These are phyloP conservation scores for Colletotrichum eremochloae DNA, from an alignment of 2,329 filamentous ascomycete genomes.

Conservation along the genomic window DNA sequence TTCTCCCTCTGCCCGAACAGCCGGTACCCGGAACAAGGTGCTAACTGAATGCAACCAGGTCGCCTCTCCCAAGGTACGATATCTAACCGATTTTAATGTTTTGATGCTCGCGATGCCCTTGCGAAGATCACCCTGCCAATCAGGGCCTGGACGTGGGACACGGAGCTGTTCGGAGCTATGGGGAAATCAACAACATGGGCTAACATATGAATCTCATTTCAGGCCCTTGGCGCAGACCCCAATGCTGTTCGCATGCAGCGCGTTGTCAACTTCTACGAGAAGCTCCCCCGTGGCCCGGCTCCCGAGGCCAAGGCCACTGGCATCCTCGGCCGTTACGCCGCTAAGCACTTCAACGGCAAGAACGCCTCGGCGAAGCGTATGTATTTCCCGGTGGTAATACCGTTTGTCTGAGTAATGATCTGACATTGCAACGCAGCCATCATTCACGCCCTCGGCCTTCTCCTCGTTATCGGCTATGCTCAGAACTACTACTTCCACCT, in stretches of 20 bases:
- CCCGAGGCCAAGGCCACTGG: constrained; percentile 87
- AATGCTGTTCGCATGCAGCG: constrained; percentile 98
- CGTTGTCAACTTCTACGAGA: constrained; percentile 98
- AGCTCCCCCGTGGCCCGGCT: constrained; percentile 92
- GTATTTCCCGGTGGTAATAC: constrained; percentile 53
- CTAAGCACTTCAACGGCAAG: constrained; percentile 89
- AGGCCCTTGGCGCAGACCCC: constrained; percentile 95
- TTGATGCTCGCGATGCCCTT: constrained; percentile 28
- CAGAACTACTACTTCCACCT: constrained; percentile 99
- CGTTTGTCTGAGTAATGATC: neutral
- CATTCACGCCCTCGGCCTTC: constrained; percentile 83
- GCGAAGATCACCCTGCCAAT: constrained; percentile 21
- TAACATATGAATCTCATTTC: constrained; percentile 52
- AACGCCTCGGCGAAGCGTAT: constrained; percentile 90
- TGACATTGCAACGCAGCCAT: constrained; percentile 71
- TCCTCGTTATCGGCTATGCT: constrained; percentile 89
- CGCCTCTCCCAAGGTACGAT: constrained; percentile 85
- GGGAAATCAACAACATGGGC: constrained; percentile 44
- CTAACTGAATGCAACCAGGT: constrained; percentile 64
- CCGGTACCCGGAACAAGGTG: constrained; percentile 6
- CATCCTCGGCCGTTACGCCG: constrained; percentile 89
- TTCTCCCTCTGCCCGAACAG: constrained; percentile 41
- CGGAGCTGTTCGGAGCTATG: constrained; percentile 34
- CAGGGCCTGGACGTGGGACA: constrained; percentile 20
- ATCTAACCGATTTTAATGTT: constrained; percentile 20